Evolutionary conservation across 805 yeast genomes (phyloP), one percentile per base, ranked within the genome.

Genomic region (Saturnispora serradocipensis): DNA sequence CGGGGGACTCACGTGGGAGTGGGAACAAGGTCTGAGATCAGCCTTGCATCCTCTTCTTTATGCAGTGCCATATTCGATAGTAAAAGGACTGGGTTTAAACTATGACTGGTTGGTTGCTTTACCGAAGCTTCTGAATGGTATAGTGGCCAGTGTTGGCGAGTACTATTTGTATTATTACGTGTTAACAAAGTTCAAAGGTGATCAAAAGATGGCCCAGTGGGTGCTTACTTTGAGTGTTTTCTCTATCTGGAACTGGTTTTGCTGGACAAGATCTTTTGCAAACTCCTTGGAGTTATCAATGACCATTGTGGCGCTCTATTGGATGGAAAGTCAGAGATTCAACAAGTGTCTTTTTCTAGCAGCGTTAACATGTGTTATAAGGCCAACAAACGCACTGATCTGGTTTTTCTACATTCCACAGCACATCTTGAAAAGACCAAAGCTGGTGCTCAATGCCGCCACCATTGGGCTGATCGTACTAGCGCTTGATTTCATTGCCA

Each of bases 1-100:
- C 56, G 99, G 99, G 0, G 78, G 80, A 58, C 63, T 81, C 36
- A 88, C 98, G 0, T 93, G 99, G 99, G 99, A 93, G 67, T 93
- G 99, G 99, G 64, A 68, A 24, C 71, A 74, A 46, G 83, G 82
- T 0, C 67, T 93, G 4, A 68, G 99, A 54, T 84, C 95, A 9
- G 83, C 86, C 50, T 66, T 85, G 0, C 91, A 89, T 59, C 97
- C 99, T 0, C 67, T 84, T 43, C 50, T 91, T 1, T 88, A 86
- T 61, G 79, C 81, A 1, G 50, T 62, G 1, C 73, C 76, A 15
- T 72, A 73, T 59, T 57, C 64, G 49, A 24, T 72, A 0, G 65
- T 72, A 18, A 68, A 69, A 1, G 0, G 52, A 0, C 51, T 75
- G 0, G 60, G 61, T 1, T 53, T 74, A 3, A 72, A 67, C n/a